Evolutionary conservation across 352 stramenopile genomes (phyloP), one percentile per base, ranked within the genome.

Genomic region (Thalassiosira sp.): DNA sequence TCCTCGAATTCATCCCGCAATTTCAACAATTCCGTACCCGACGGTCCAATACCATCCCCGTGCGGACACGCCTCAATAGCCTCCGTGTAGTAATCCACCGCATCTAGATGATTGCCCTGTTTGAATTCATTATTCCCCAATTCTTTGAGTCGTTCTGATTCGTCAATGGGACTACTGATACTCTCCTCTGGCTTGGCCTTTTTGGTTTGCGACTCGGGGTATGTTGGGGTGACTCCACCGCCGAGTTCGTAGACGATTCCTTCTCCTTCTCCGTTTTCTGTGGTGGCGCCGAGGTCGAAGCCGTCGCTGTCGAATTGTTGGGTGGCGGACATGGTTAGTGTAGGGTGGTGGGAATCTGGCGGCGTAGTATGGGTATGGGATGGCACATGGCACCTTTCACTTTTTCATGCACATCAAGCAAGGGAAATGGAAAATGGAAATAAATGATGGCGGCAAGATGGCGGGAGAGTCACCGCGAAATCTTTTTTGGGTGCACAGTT

Each of bases 231-330:
- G 2, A 67, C 76, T 18, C 76, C 76, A 27, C 85, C 85, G n/a
- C 83, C 82, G 52, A 91, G 71, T 81, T 91, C 86, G 43, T 86
- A 88, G 31, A 91, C 67, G 0, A 86, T 75, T 18, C 76, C 61
- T n/a, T 10, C 31, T 22, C 13, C 31, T 13, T 8, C 49, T 37
- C 37, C 31, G 24, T 22, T 25, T 25, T 11, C 52, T n/a, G 22
- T 8, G 1, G 79, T 25, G 5, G 81, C 81, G 63, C 86, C 78
- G 2, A 90, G 60, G 72, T 90, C 84, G 60, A 90, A 90, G 15
- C 84, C 84, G 51, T 87, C 81, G 42, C 68, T 84, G 33, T 71
- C 31, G 61, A 90, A 90, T 65, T 80, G 42, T 57, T 72, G 22
- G 13, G 22, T 53, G 13, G 35, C 10, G 11, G 35, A 45, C 35